Base-by-base conservation (phyloP, 75 land plant genomes). In the Pseudotsuga menziesii region DNA sequence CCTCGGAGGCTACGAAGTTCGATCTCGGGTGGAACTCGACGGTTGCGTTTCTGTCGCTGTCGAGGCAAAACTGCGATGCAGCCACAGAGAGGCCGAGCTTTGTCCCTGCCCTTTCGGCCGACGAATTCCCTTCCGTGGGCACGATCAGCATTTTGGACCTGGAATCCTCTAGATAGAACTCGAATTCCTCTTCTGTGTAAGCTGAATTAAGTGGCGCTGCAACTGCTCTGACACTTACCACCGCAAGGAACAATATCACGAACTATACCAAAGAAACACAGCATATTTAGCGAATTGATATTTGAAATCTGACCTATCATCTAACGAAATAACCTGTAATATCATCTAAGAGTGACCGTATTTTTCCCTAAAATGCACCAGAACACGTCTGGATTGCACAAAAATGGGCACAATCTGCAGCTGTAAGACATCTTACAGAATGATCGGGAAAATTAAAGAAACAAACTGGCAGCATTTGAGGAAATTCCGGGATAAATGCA, bases 131-230 rank as follows among this genome's bases (percentile, higher is more conserved):
- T 16, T 86, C 87, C 13, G 57, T 55, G n/a, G 89, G 80, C 32
- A 92, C 82, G 7, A 97, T 11, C 11, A 97, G 84, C 22, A 97
- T 81, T 62, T 83, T 87, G 27, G 98, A 86, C 20, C 72, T 85
- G 7, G 99, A 94, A 72, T 97, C 99, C 59, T 92, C 87, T n/a
- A 97, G 56, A 77, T 87, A 97, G 75, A 97, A 97, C 79, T 83
- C 88, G 77, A 94, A 97, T 79, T 97, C 99, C 8, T 97, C 99
- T 0, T 77, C 81, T 11, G 99, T 97, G 89, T 94, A 97, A 12
- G 93, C 92, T 12, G 93, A 36, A 74, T 97, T 97, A 11, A 97
- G 80, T 56, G 99, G 99, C 62, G 93, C 98, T 20, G 95, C 99
- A 19, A 85, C 85, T 15, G 90, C 97, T 56, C 95, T 84, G 41